Conservation (phyloP, 2,329 filamentous ascomycete species). For the Talaromyces sp. region DNA sequence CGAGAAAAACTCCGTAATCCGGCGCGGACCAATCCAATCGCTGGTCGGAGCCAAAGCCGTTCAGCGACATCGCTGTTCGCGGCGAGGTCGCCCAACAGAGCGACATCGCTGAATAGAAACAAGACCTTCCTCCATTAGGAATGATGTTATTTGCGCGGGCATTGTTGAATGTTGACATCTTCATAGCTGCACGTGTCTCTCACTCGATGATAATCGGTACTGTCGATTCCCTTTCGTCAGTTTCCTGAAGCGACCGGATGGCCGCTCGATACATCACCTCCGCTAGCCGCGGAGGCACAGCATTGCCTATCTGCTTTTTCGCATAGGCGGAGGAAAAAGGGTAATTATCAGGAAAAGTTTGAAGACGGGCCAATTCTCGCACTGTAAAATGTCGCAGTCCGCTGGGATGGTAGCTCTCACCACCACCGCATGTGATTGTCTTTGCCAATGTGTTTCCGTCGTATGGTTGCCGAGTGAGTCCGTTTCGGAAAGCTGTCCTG, state of each 20-base stretch:
- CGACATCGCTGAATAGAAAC: neutral
- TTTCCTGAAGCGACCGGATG: constrained; percentile 28
- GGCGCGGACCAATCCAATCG: neutral
- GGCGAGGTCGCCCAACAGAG: neutral
- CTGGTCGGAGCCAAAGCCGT: neutral
- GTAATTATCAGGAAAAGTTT: constrained; percentile 62
- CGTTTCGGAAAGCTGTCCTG: constrained; percentile 16
- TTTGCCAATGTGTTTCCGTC: constrained; percentile 45
- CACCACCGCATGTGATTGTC: constrained; percentile 59
- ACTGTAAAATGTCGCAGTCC: constrained; percentile 59
- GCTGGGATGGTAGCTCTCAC: constrained; percentile 59
- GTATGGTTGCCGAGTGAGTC: constrained; percentile 32
- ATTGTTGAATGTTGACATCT: neutral
- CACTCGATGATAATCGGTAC: constrained; percentile 2
- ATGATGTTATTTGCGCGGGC: neutral
- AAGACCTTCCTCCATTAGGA: neutral
- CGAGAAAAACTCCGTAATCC: neutral
- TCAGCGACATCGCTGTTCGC: neutral
- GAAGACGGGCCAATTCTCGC: constrained; percentile 62
- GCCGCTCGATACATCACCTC: constrained; percentile 34
- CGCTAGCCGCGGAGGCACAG: constrained; percentile 58
- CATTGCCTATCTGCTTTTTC: constrained; percentile 68
- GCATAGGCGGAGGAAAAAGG: constrained; percentile 44
- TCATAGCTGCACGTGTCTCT: neutral
- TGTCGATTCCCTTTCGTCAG: constrained; percentile 22